Evolutionary conservation across 2,329 filamentous ascomycete species (phyloP).

Genomic region (Scedosporium boydii): DNA sequence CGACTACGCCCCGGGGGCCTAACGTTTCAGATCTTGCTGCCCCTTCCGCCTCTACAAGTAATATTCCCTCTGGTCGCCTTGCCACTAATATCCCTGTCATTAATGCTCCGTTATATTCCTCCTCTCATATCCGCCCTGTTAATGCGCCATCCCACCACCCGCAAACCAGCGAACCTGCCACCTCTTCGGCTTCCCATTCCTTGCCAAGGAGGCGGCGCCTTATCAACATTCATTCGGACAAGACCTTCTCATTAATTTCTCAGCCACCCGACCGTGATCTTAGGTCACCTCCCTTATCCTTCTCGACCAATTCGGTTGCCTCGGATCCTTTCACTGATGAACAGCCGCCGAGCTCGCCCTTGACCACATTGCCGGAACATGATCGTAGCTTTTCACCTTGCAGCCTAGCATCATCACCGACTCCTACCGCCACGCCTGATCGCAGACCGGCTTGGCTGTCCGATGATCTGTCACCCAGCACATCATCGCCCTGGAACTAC

Average conservation of each 20-base stretch:
- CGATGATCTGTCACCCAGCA: slow-evolving; percentile 10
- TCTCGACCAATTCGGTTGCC: slow-evolving; percentile 28
- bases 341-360: slow-evolving; percentile 34
- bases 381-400: slow-evolving; percentile 25
- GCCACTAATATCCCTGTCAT: slow-evolving; percentile 25
- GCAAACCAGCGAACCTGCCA: slow-evolving; percentile 14
- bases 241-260: slow-evolving; percentile 44
- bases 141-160: slow-evolving; percentile 19
- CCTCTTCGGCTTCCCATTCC: slow-evolving; percentile 16
- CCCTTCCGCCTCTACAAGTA: slow-evolving; percentile 21
- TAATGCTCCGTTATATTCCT: slow-evolving; percentile 26
- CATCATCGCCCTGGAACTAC: slow-evolving; percentile 40
- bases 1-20: slow-evolving; percentile 20
- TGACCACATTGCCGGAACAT: slow-evolving; percentile 36
- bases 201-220: slow-evolving; percentile 31
- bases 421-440: slow-evolving; percentile 15
- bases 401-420: slow-evolving; percentile 19
- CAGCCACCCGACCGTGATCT: slow-evolving; percentile 1
- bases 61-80: slow-evolving; percentile 15
- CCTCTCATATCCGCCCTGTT: slow-evolving; percentile 26
- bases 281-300: slow-evolving; percentile 31
- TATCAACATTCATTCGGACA: slow-evolving; percentile 44
- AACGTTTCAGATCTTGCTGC: slow-evolving; percentile 37
- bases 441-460: slow-evolving; percentile 10
- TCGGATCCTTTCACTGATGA: slow-evolving; percentile 38